Evolutionary conservation across 768 basidiomycete species (phyloP).

Genomic region (Agaricus blazei): DNA sequence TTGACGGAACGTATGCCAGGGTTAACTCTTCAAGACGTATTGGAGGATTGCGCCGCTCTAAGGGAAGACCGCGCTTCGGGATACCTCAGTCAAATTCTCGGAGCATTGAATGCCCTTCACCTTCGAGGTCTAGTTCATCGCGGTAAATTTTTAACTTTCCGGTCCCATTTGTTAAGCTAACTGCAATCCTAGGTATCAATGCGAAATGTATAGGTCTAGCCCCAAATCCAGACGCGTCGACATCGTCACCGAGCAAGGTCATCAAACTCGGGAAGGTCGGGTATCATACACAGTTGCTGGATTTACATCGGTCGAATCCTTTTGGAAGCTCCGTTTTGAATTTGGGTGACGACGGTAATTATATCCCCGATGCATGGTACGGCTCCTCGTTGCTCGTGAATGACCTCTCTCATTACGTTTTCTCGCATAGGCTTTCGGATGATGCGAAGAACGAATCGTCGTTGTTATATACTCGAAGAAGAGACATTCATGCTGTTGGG

Average conservation of each 20-base stretch:
- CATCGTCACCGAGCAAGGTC: constrained; percentile 30
- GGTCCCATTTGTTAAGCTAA: neutral
- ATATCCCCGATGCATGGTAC: constrained; percentile 43
- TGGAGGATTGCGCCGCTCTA: constrained; percentile 75
- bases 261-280: constrained; percentile 73
- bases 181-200: constrained; percentile 40
- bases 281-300: constrained; percentile 68
- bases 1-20: constrained; percentile 69
- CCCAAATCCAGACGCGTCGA: constrained; percentile 39
- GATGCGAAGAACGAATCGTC: constrained; percentile 78
- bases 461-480: constrained; percentile 63
- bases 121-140: constrained; percentile 64
- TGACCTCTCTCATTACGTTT: neutral
- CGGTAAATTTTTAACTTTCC: constrained; percentile 31
- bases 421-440: constrained; percentile 54
- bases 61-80: constrained; percentile 72
- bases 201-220: constrained; percentile 59
- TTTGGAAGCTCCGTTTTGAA: constrained; percentile 39
- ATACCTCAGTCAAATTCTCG: constrained; percentile 68
- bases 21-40: constrained; percentile 62
- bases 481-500: constrained; percentile 82
- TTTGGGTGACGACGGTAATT: constrained; percentile 25
- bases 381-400: neutral
- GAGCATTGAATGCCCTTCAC: constrained; percentile 66
- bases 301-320: constrained; percentile 81